Evolutionary conservation across 2,329 filamentous ascomycete genomes (phyloP).

Genomic region (Chalara sp.): DNA sequence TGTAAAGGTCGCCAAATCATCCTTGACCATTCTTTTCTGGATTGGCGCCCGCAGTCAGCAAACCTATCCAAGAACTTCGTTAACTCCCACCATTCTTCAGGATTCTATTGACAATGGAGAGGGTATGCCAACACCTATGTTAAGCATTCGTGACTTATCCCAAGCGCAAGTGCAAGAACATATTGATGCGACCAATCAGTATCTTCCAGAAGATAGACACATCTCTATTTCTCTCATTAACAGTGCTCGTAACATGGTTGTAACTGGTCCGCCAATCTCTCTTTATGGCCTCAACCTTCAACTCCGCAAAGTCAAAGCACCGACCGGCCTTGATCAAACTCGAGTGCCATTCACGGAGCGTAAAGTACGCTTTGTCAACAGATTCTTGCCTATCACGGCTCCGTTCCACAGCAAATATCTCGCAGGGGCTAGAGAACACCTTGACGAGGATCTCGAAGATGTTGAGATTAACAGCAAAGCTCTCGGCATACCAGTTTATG

Average conservation of each 20-base stretch:
- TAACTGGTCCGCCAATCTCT: conserved; percentile 92
- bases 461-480: conserved; percentile 66
- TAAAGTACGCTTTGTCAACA: conserved; percentile 93
- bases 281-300: conserved; percentile 94
- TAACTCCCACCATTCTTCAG: conserved; percentile 83
- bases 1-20: conserved; percentile 68
- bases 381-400: conserved; percentile 94
- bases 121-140: conserved; percentile 93
- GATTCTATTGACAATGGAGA: conserved; percentile 93
- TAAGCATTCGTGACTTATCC: conserved; percentile 91
- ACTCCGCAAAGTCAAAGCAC: conserved; percentile 92
- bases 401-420: conserved; percentile 98
- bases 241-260: conserved; percentile 93
- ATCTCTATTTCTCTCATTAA: conserved; percentile 95
- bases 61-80: conserved; percentile 89
- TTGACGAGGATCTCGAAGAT: conserved; percentile 81
- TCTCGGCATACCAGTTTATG: conserved; percentile 79
- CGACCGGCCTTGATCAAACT: conserved; percentile 94
- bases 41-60: conserved; percentile 96
- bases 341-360: conserved; percentile 90
- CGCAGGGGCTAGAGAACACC: conserved; percentile 69
- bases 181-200: conserved; percentile 94
- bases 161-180: conserved; percentile 88
- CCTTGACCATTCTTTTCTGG: conserved; percentile 95
- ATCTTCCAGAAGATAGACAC: conserved; percentile 85